Evolutionary conservation across 768 basidiomycete genomes (phyloP), one percentile per base, ranked within the genome.

Genomic region (Termitomyces heimii): DNA sequence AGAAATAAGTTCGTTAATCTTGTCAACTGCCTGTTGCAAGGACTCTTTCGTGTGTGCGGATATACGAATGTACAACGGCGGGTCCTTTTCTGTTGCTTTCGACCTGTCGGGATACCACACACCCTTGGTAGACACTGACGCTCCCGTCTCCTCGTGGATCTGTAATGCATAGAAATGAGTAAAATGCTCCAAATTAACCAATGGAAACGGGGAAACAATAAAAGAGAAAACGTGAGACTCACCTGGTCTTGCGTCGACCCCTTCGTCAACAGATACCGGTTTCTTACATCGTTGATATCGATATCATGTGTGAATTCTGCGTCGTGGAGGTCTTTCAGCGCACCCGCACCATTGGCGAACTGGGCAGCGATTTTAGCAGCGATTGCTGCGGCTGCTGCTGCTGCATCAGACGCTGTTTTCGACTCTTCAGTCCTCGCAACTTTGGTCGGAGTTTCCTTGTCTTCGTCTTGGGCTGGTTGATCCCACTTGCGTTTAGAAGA

Each of bases 301-400:
- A 98, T 95, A 66, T 97, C 92, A 62, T 91, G 82, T 13, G 84
- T 87, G 64, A 86, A 98, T 46, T 90, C 91, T 43, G 79, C 90
- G 63, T 92, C 89, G 49, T 89, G 83, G 2, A 77, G 76, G 66
- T 92, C 90, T 62, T 82, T 82, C 50, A 72, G 64, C 18, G 78
- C 78, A 24, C 61, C 66, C 46, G 58, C 75, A 66, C 63, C 63
- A 68, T 73, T 75, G 42, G 80, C 80, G 54, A 92, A 89, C 66
- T 92, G 89, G 0, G 91, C 93, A 7, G 94, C 94, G 70, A 97
- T 95, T 81, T 94, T 94, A 59, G 94, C 94, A 57, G 94, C 92
- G 61, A 94, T 93, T 43, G 92, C 92, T 9, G 89, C 89, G 1
- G 89, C 88, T 0, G 75, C 76, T 1, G 78, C 78, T 3, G 88